Evolutionary conservation across 805 yeast species (phyloP), one percentile per base, ranked within the genome.

Genomic region (Myxozyma neglecta): DNA sequence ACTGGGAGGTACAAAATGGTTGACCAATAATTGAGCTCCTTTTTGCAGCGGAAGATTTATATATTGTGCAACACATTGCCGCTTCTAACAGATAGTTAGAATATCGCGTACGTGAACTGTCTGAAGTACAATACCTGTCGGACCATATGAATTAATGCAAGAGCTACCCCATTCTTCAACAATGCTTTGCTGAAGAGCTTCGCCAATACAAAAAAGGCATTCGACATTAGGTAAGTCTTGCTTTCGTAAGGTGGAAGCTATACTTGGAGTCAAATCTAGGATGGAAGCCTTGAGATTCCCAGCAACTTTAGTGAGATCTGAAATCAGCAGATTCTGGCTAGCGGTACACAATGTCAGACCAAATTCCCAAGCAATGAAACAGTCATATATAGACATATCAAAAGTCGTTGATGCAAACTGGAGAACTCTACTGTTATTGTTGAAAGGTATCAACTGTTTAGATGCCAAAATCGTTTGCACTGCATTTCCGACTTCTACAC

Each of bases 221-320:
- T 69, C 64, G 3, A 69, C 61, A n/a, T 36, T 35, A 1, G 71
- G 68, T 20, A 67, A 50, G 16, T 47, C 46, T 3, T 10, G 40
- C n/a, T 61, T 59, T 24, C 48, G 36, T 1, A 69, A 35, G 11
- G 63, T 45, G 6, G 64, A 40, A 5, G 71, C 72, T 2, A 68
- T 63, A 29, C 65, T 65, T 7, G 72, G 71, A 3, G 72, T 69
- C 18, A 69, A 52, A 45, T 69, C 71, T 32, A 69, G 36, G 4
- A 69, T 29, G 14, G 69, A 59, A 3, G 56, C 59, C 8, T 53
- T 24, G 2, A 64, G 35, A 16, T 35, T 35, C 42, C 49, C 39
- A 11, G 68, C 62, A 11, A 65, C 55, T 1, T 6, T 24, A 29
- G 59, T 61, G 18, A 69, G 47, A 51, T 65, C 58, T 34, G 65